Evolutionary conservation across 805 yeast species (phyloP).

Genomic region (Ogataea degrootiae): DNA sequence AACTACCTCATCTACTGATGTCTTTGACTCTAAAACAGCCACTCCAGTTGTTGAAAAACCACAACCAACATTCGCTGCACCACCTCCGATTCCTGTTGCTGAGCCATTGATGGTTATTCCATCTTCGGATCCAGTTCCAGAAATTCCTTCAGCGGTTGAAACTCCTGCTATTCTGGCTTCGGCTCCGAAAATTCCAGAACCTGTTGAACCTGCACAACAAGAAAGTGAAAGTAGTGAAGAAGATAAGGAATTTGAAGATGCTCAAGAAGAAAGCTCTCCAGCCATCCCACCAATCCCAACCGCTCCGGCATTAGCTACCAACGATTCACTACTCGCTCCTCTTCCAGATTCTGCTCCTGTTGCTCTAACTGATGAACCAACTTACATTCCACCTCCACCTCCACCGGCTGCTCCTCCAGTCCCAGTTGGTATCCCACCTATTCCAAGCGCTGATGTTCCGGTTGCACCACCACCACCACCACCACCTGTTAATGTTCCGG

Average conservation of each 20-base stretch:
- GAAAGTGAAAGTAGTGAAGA: not conserved
- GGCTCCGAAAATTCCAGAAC: not conserved
- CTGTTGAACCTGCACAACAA: too few relatives aligned
- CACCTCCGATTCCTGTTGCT: slow-evolving; percentile 24
- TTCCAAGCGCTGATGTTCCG: slow-evolving; percentile 22
- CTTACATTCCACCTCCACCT: slow-evolving; percentile 7
- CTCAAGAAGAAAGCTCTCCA: slow-evolving; percentile 13
- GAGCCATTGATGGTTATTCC: slow-evolving; percentile 2
- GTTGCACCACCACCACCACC: slow-evolving; percentile 19
- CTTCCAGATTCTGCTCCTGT: slow-evolving; percentile 20
- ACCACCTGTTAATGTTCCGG: not conserved
- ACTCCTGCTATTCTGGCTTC: slow-evolving; percentile 15
- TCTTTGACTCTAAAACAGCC: slow-evolving; percentile 6
- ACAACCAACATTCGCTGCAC: slow-evolving; percentile 7
- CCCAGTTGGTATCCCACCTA: slow-evolving; percentile 11
- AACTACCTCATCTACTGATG: slow-evolving; percentile 18
- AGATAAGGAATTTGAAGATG: slow-evolving; percentile 1
- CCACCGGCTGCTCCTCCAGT: slow-evolving; percentile 10
- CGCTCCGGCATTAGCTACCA: slow-evolving; percentile 17
- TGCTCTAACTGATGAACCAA: not conserved
- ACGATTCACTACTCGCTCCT: slow-evolving; percentile 5
- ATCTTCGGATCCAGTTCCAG: slow-evolving; percentile 20
- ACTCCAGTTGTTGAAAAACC: slow-evolving; percentile 1
- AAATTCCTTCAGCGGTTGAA: slow-evolving; percentile 5
- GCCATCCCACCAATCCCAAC: slow-evolving; percentile 12